A percentile compares a stretch with the other conserved stretches of the same genome.
These are phyloP conservation scores for Raffaelea ambrosiae DNA, from an alignment of 2,329 filamentous ascomycete genomes.

Conservation along the genomic window DNA sequence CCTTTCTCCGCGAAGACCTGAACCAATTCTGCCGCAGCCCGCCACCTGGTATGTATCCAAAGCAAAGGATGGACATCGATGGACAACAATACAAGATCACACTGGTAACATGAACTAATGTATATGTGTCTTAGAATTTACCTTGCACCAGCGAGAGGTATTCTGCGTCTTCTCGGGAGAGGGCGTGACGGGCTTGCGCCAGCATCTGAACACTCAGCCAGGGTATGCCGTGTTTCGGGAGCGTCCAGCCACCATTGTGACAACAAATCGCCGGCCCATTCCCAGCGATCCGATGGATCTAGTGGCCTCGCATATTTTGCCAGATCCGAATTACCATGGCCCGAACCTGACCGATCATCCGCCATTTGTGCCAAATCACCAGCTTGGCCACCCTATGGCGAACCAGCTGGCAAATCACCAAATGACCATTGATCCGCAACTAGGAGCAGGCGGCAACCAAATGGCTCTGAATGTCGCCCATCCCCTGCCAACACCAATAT, in stretches of 20 bases:
- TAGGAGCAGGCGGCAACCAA: neutral
- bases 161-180: slow-evolving; percentile 96
- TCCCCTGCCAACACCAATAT: neutral
- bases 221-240: slow-evolving; percentile 38
- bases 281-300: neutral
- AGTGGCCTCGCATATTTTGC: too few relatives aligned
- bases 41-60: slow-evolving; percentile 51
- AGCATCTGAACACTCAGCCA: slow-evolving; percentile 59
- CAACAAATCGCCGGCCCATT: slow-evolving; percentile 9
- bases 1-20: slow-evolving; percentile 79
- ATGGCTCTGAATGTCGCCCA: neutral
- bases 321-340: too few relatives aligned
- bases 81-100: too few relatives aligned
- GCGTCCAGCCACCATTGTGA: slow-evolving; percentile 8
- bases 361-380: too few relatives aligned
- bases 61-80: neutral
- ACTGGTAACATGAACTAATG: too few relatives aligned
- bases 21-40: slow-evolving; percentile 80
- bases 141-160: slow-evolving; percentile 85
- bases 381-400: too few relatives aligned
- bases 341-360: neutral
- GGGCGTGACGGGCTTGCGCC: slow-evolving; percentile 69
- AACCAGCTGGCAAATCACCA: slow-evolving; percentile 18
- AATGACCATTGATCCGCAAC: slow-evolving; percentile 25
- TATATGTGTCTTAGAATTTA: slow-evolving; percentile 80